These are phyloP conservation scores for Colletotrichum sp. DNA, from an alignment of 2,329 filamentous ascomycete genomes.

Conservation along the genomic window DNA sequence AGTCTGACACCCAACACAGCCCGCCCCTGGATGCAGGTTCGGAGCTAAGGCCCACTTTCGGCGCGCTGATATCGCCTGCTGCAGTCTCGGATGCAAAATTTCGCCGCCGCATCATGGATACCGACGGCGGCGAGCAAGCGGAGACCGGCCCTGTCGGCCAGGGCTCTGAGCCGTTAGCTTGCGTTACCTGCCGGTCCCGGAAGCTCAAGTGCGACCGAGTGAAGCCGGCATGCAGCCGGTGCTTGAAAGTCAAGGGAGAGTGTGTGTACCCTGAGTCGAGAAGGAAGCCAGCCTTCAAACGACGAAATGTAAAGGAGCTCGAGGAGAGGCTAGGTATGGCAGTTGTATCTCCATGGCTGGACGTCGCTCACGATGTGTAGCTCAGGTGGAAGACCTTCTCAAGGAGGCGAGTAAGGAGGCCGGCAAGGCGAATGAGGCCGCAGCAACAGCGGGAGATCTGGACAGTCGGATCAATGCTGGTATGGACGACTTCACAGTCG, in stretches of 20 bases:
- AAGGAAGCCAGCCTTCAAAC: constrained; percentile 85
- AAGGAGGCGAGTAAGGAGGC: constrained; percentile 67
- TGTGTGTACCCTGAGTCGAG: constrained; percentile 90
- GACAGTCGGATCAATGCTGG: constrained; percentile 25
- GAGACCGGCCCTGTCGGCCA: constrained; percentile 8
- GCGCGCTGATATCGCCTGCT: neutral
- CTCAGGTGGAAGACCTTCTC: constrained; percentile 81
- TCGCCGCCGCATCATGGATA: constrained; percentile 19
- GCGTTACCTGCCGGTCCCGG: constrained; percentile 80
- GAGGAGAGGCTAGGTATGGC: constrained; percentile 81
- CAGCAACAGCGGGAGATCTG: neutral
- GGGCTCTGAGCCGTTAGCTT: constrained; percentile 65
- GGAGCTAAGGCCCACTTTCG: constrained; percentile 8
- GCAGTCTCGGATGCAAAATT: neutral
- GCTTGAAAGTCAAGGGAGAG: constrained; percentile 72
- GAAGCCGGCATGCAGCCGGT: constrained; percentile 81
- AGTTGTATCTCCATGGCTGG: neutral
- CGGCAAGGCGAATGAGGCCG: constrained; percentile 22
- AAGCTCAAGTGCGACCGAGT: constrained; percentile 88
- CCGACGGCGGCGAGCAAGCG: constrained; percentile 15
- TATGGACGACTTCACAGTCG: constrained; percentile 21
- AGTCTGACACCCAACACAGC: neutral
- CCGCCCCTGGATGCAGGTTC: neutral
- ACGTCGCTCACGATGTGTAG: constrained; percentile 42
- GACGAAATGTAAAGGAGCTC: constrained; percentile 87